Conservation (phyloP, 2,329 filamentous ascomycete genomes). For the Alternaria atra region DNA sequence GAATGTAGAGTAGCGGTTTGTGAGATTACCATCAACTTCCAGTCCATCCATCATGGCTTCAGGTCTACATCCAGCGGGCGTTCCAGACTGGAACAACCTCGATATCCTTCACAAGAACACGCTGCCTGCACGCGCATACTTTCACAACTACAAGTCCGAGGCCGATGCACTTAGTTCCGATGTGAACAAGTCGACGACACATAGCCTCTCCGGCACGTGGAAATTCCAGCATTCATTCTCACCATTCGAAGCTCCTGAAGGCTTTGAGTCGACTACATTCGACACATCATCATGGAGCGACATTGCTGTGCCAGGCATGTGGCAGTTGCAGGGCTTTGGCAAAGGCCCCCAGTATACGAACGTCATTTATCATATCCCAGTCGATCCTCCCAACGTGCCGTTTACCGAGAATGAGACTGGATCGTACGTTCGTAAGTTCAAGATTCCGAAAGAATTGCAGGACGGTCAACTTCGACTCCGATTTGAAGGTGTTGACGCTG, state of each 20-base stretch:
- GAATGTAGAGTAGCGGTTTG: background rate
- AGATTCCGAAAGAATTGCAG: slow-evolving; percentile 61
- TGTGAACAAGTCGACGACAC: slow-evolving; percentile 41
- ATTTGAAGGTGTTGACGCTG: slow-evolving; percentile 77
- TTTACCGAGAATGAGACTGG: slow-evolving; percentile 70
- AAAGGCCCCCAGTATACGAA: slow-evolving; percentile 73
- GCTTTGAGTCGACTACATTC: slow-evolving; percentile 44
- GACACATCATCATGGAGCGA: slow-evolving; percentile 58
- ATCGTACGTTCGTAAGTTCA: slow-evolving; percentile 66
- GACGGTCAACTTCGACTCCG: slow-evolving; percentile 67
- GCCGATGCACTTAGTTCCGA: slow-evolving; percentile 59
- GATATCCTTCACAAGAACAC: slow-evolving; percentile 68
- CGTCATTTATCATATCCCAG: slow-evolving; percentile 70
- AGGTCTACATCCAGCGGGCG: slow-evolving; percentile 28
- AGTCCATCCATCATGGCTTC: slow-evolving; percentile 29
- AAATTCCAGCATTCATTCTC: slow-evolving; percentile 52
- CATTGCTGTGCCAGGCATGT: slow-evolving; percentile 71
- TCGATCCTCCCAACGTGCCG: slow-evolving; percentile 70
- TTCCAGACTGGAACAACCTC: slow-evolving; percentile 71
- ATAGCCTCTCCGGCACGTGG: slow-evolving; percentile 50
- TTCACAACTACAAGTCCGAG: slow-evolving; percentile 62
- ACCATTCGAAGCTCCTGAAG: slow-evolving; percentile 48
- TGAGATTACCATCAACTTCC: slow-evolving; percentile 2
- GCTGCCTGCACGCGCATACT: slow-evolving; percentile 65
- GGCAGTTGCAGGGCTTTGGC: slow-evolving; percentile 75